A percentile compares a stretch with the other conserved stretches of the same genome.
These are phyloP conservation scores for Eimeria acervulina DNA, from an alignment of 169 alveolate genomes.

Conservation along the genomic window DNA sequence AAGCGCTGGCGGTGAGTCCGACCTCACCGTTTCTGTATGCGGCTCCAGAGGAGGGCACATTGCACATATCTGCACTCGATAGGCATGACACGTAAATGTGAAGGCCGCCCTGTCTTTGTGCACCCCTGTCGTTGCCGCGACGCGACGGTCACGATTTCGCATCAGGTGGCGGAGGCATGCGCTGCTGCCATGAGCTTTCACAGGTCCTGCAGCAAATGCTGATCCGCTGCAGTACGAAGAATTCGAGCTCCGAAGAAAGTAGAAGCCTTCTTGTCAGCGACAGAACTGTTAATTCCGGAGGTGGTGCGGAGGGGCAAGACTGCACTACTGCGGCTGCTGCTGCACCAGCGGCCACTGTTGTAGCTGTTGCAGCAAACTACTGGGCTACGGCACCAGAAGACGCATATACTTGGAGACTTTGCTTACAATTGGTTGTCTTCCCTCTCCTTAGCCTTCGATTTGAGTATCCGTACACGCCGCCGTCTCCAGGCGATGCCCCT, in stretches of 20 bases:
- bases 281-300: background rate
- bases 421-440: conserved; percentile 69
- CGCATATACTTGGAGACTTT: conserved; percentile 72
- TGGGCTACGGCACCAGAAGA: conserved; percentile 59
- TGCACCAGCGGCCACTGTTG: conserved; percentile 2
- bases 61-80: background rate
- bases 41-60: background rate
- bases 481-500: conserved; percentile 65
- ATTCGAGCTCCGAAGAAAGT: conserved; percentile 6
- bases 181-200: conserved; percentile 4
- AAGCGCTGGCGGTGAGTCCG: conserved; percentile 71
- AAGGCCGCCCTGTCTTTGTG: background rate
- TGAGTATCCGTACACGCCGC: conserved; percentile 78
- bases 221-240: conserved; percentile 45
- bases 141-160: background rate
- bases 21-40: background rate
- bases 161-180: background rate
- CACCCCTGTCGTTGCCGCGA: background rate
- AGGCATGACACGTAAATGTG: background rate
- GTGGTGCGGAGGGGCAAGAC: background rate
- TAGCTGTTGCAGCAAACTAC: conserved; percentile 53
- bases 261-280: background rate
- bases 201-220: conserved; percentile 68
- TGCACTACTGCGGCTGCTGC: background rate
- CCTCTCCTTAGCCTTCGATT: conserved; percentile 79